phyloP scores from a whole-genome alignment of 495 filamentous ascomycete genomes.

The Aspergillus steynii region DNA sequence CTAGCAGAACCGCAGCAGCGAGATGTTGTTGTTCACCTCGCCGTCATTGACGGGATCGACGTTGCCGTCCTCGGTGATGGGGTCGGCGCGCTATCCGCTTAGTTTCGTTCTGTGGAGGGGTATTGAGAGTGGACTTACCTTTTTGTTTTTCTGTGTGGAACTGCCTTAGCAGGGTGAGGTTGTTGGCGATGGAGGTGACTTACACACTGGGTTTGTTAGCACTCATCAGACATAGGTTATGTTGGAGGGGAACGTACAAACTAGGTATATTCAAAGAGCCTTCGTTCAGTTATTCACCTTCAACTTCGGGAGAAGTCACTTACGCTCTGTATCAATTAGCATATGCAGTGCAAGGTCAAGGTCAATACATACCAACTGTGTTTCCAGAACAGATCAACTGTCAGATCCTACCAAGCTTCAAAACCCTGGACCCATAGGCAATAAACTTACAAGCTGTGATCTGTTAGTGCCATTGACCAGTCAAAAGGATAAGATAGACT shows the following conservation, averaged over 20 bases:
- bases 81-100: constrained; percentile 12
- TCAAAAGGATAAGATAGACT: not conserved
- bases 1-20: constrained; percentile 18
- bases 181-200: not conserved
- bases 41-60: constrained; percentile 17
- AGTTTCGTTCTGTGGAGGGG: not conserved
- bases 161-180: not conserved
- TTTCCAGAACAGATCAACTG: not conserved
- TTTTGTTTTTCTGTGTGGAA: constrained; percentile 1
- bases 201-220: not conserved
- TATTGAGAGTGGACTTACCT: constrained; percentile 2
- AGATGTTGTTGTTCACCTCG: constrained; percentile 19
- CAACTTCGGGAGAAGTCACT: not conserved
- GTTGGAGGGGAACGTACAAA: not conserved
- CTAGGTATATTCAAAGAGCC: not conserved
- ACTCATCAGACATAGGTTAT: not conserved
- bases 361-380: not conserved
- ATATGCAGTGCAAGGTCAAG: not conserved
- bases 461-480: not conserved
- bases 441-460: not conserved
- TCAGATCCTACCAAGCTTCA: not conserved
- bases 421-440: not conserved
- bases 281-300: not conserved
- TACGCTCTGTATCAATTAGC: constrained; percentile 2
- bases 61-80: constrained; percentile 11